Base-by-base conservation (phyloP, 2,329 filamentous ascomycete genomes). In the Cordyceps cateniannulata region DNA sequence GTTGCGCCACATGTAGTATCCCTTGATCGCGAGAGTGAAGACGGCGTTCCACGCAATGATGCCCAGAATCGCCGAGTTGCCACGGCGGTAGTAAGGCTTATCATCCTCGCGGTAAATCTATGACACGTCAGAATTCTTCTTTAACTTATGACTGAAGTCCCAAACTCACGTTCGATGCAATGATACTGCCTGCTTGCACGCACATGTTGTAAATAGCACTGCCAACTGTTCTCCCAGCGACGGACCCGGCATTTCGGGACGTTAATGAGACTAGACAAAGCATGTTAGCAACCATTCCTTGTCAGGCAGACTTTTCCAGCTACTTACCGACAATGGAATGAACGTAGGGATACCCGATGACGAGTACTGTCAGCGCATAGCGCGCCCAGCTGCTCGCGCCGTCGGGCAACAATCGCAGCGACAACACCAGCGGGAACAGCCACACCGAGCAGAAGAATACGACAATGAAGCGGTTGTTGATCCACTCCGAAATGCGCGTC, bases 161-260 rank as follows among this genome's bases (percentile, higher is more conserved):
- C 42, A 2, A 7, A 8, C 60, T 58, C 20, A 62, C 60, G 62
- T 78, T 78, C 35, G 72, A 70, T 1, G 69, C 65, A 54, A 77
- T 76, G 35, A 80, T 75, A 0, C 69, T 71, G n/a, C 73, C 71
- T 0, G 74, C 71, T 65, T 81, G 78, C 2, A 77, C 73, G 29
- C 72, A 76, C 77, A 81, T 81, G 66, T 87, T 88, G 70, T 88
- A 88, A n/a, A 84, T 72, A 0, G 84, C 85, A 0, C 83, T 81
- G 0, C 83, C 83, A 4, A 89, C 83, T 1, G 85, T 84, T 4
- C 86, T 75, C 1, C 82, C 82, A 2, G 85, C 77, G 1, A 88
- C 85, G 0, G 80, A 77, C 60, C 85, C 85, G 1, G 84, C 80
- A 66, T 89, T 89, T 55, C 81, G 74, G 0, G 60, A 62, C 14